Conservation (phyloP, 2,329 filamentous ascomycete genomes). For the Parastagonospora nodorum region DNA sequence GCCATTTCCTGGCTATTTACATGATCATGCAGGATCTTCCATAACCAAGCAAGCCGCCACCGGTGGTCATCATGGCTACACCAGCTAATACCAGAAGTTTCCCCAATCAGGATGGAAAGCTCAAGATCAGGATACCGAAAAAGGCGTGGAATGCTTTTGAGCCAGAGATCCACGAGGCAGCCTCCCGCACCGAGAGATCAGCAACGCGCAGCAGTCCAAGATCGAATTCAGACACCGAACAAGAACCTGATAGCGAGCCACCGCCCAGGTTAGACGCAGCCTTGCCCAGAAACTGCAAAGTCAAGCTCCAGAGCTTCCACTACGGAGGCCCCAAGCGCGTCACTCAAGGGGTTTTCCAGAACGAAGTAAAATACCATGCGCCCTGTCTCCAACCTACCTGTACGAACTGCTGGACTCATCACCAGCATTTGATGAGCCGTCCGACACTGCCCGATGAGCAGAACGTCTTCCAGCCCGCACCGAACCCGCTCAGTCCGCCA, state of each 20-base stretch:
- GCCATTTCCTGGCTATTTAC: background rate
- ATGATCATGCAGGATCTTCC: background rate
- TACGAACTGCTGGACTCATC: conserved; percentile 16
- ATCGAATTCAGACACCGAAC: background rate
- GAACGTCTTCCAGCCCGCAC: background rate
- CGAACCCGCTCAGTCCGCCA: no score
- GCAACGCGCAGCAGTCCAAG: background rate
- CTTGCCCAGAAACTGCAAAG: conserved; percentile 14
- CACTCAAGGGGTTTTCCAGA: conserved; percentile 2
- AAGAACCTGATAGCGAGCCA: background rate
- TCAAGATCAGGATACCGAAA: conserved; percentile 14
- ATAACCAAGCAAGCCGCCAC: background rate
- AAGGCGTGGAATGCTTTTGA: conserved; percentile 1
- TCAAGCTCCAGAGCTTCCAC: conserved; percentile 18
- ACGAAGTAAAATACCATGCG: conserved; percentile 10
- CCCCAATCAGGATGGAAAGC: background rate
- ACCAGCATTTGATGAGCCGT: conserved; percentile 7
- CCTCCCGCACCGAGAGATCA: background rate
- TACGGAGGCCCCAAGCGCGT: conserved; percentile 17
- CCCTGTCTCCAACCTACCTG: conserved; percentile 23
- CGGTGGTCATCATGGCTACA: conserved; percentile 10
- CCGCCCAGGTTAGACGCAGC: background rate
- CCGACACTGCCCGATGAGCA: no score
- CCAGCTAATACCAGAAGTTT: conserved; percentile 1
- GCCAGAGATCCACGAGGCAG: background rate